Evolutionary conservation across 192 early-diverging fungal genomes (phyloP).

Genomic region (Mycoemilia scoparia): DNA sequence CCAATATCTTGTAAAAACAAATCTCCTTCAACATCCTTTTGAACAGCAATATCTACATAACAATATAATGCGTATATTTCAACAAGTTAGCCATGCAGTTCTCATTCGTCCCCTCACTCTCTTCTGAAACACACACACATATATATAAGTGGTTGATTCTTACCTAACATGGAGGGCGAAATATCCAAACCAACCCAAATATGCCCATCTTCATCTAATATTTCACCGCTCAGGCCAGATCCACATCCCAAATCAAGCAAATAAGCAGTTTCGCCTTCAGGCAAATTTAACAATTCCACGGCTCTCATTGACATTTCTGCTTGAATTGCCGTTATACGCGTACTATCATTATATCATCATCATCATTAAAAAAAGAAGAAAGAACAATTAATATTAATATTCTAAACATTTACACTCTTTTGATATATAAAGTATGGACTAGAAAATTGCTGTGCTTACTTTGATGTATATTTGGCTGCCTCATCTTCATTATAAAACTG

Average conservation of each 20-base stretch:
- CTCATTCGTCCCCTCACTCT: neutral
- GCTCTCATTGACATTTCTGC: conserved; percentile 85
- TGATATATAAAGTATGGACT: no score
- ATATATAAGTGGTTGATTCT: no score
- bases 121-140: neutral
- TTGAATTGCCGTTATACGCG: conserved; percentile 88
- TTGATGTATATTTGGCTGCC: neutral
- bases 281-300: conserved; percentile 74
- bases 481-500: no score
- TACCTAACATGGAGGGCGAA: conserved; percentile 84
- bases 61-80: conserved; percentile 1
- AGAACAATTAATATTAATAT: neutral
- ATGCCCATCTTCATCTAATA: conserved; percentile 88
- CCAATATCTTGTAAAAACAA: conserved; percentile 91
- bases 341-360: no score
- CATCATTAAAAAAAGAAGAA: no score
- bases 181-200: conserved; percentile 96
- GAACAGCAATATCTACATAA: conserved; percentile 78
- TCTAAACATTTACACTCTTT: neutral
- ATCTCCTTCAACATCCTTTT: conserved; percentile 86
- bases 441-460: no score
- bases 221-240: conserved; percentile 87
- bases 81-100: conserved; percentile 2
- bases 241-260: conserved; percentile 96
- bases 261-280: conserved; percentile 47